phyloP scores from a whole-genome alignment of 2,329 filamentous ascomycete species.

The Fusarium abutilonis region DNA sequence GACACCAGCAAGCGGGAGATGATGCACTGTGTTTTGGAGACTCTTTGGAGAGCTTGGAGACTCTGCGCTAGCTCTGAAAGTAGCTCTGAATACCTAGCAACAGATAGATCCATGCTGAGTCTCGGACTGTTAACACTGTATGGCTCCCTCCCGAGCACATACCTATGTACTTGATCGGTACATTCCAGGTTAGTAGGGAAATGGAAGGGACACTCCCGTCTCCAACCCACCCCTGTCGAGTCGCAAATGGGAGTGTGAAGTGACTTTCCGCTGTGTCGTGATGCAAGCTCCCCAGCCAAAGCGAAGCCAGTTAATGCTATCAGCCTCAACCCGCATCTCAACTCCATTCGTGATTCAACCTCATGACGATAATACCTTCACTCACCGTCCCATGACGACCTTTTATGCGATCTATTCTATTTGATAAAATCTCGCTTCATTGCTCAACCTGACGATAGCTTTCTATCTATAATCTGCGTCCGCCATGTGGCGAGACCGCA shows the following conservation, averaged over 20 bases:
- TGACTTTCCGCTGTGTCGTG: constrained; percentile 37
- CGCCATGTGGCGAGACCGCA: constrained; percentile 99
- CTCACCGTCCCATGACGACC: constrained; percentile 43
- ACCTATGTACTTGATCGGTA: too few relatives aligned
- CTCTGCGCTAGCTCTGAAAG: background rate
- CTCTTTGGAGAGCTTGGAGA: background rate
- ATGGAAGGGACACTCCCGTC: constrained; percentile 17
- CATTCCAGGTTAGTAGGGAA: too few relatives aligned
- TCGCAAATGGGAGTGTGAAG: constrained; percentile 23
- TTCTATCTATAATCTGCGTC: constrained; percentile 54
- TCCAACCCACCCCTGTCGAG: constrained; percentile 17
- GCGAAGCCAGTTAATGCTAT: constrained; percentile 34
- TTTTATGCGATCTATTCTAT: constrained; percentile 21
- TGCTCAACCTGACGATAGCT: constrained; percentile 42
- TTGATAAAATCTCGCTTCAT: constrained; percentile 17
- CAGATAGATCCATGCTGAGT: background rate
- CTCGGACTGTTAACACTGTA: constrained; percentile 31
- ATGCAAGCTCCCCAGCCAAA: constrained; percentile 24
- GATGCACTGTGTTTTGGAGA: constrained; percentile 29
- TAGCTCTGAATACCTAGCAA: background rate
- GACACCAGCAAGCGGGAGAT: constrained; percentile 1
- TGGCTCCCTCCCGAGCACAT: constrained; percentile 16
- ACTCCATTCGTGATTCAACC: constrained; percentile 37
- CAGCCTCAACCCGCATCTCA: constrained; percentile 39
- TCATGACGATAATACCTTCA: constrained; percentile 41